Conservation (phyloP, 441 rosid species). For the Gossypium lobatum region DNA sequence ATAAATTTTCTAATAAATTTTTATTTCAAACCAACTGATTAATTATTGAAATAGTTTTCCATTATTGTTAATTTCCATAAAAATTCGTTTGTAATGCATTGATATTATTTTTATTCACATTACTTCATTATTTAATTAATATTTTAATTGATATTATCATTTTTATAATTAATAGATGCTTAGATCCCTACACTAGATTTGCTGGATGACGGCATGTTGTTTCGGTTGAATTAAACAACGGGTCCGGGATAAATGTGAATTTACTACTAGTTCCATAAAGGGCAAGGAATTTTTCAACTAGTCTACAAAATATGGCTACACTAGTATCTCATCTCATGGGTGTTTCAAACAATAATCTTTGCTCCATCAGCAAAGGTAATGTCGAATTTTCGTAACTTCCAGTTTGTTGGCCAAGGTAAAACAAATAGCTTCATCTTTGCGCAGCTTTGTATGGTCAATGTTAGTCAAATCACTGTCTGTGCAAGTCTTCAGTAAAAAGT, state of each 20-base stretch:
- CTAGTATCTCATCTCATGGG: not conserved
- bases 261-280: not conserved
- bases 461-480: conserved; percentile 5
- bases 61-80: too few species aligned
- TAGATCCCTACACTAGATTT: too few species aligned
- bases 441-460: conserved; percentile 1
- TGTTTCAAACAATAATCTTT: conserved; percentile 6
- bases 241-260: not conserved
- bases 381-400: conserved; percentile 4
- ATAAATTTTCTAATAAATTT: too few species aligned
- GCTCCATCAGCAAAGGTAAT: not conserved
- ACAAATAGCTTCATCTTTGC: conserved; percentile 10
- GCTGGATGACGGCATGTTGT: not conserved
- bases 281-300: not conserved
- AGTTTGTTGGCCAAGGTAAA: not conserved
- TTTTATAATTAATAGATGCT: too few species aligned
- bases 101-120: too few species aligned
- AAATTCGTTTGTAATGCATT: too few species aligned
- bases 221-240: not conserved
- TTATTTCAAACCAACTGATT: too few species aligned
- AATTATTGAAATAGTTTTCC: too few species aligned
- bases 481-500: conserved; percentile 10
- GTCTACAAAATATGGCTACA: not conserved
- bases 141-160: too few species aligned
- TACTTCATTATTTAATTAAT: too few species aligned